A percentile compares a stretch with the other conserved stretches of the same genome.
These are phyloP conservation scores for Orbilia brochopaga DNA, from an alignment of 2,329 filamentous ascomycete genomes.

Conservation along the genomic window DNA sequence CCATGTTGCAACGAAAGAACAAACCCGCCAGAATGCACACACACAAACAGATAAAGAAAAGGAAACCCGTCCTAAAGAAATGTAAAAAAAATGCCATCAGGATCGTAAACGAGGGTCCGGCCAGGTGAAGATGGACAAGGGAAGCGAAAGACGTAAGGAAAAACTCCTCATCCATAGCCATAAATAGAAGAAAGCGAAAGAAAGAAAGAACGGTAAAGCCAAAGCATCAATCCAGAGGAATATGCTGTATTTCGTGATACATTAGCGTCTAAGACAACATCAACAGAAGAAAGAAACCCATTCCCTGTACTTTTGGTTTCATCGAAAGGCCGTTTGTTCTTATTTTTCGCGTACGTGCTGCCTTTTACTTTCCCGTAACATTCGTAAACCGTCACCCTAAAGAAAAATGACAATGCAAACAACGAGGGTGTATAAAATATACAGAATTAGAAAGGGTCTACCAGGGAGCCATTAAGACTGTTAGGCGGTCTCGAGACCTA, in stretches of 20 bases:
- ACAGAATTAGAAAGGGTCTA: conserved; percentile 26
- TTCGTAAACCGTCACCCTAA: conserved; percentile 25
- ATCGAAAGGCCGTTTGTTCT: conserved; percentile 5
- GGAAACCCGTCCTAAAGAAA: neutral
- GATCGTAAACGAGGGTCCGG: conserved; percentile 33
- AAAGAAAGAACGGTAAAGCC: too few species aligned
- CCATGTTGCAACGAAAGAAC: conserved; percentile 36
- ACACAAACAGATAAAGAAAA: conserved; percentile 12
- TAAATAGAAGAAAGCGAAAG: conserved; percentile 15
- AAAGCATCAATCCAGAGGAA: conserved; percentile 9
- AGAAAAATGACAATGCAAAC: conserved; percentile 18
- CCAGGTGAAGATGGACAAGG: conserved; percentile 3
- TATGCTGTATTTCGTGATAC: conserved; percentile 46
- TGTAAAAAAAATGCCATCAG: neutral
- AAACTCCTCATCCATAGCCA: conserved; percentile 38
- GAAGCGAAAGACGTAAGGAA: conserved; percentile 16
- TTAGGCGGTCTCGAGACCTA: conserved; percentile 32
- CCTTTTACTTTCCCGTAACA: conserved; percentile 13
- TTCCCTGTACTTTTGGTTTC: conserved; percentile 36
- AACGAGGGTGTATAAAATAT: conserved; percentile 44
- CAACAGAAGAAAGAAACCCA: conserved; percentile 10
- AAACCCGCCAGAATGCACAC: conserved; percentile 34
- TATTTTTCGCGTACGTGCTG: conserved; percentile 17
- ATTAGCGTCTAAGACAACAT: conserved; percentile 29
- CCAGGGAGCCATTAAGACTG: conserved; percentile 29